These are phyloP conservation scores for Marchantia paleacea DNA, from an alignment of 225 moss, liverwort and hornwort genomes.

Conservation along the genomic window DNA sequence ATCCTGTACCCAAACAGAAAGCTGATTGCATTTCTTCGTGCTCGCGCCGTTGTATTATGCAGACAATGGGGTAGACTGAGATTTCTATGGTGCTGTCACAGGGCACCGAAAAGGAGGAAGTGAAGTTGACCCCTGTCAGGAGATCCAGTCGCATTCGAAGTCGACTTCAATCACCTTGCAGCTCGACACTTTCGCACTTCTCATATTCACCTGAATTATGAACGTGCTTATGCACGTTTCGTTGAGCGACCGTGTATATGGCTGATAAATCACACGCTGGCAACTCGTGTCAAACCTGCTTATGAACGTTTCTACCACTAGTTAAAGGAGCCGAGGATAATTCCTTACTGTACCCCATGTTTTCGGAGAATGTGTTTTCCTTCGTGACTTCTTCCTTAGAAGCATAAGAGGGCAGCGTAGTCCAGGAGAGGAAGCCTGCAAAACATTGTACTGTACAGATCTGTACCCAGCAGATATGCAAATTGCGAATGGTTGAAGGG, in stretches of 20 bases:
- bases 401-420: neutral
- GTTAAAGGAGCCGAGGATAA: too few species aligned
- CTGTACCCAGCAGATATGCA: neutral
- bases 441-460: slow-evolving; percentile 5
- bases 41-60: neutral
- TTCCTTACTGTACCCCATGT: too few species aligned
- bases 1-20: neutral
- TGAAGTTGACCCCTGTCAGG: slow-evolving; percentile 42
- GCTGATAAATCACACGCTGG: too few species aligned
- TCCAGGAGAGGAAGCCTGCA: neutral
- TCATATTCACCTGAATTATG: slow-evolving; percentile 21
- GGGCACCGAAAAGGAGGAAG: slow-evolving; percentile 40
- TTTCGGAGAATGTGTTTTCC: neutral
- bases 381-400: neutral
- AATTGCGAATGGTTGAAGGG: neutral
- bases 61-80: neutral
- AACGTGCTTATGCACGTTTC: neutral
- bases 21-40: neutral
- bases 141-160: slow-evolving; percentile 46
- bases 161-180: slow-evolving; percentile 35
- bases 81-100: neutral
- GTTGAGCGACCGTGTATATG: neutral
- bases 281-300: too few species aligned
- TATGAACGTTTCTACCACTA: too few species aligned
- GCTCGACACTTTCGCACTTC: slow-evolving; percentile 18